Evolutionary conservation across 140 eudicot genomes (phyloP).

Genomic region (Senecio squalidus): DNA sequence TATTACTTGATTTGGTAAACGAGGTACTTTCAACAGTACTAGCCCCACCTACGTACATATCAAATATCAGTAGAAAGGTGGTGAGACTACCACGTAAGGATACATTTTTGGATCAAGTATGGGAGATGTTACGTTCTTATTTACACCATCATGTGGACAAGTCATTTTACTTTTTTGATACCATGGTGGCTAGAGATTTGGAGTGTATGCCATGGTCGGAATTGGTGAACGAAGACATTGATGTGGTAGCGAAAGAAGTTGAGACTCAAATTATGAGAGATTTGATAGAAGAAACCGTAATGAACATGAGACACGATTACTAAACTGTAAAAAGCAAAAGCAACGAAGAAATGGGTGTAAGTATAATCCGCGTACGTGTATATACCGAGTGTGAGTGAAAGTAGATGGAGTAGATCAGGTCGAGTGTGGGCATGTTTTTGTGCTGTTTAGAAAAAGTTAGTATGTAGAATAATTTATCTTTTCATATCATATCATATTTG

Average conservation of each 20-base stretch:
- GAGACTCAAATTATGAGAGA: slow-evolving; percentile 56
- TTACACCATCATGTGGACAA: slow-evolving; percentile 42
- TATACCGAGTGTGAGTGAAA: slow-evolving; percentile 33
- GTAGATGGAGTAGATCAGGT: slow-evolving; percentile 20
- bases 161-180: slow-evolving; percentile 46
- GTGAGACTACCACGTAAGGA: slow-evolving; percentile 47
- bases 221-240: slow-evolving; percentile 54
- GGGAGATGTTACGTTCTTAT: slow-evolving; percentile 49
- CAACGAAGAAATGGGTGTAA: not conserved
- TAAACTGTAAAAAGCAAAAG: slow-evolving; percentile 21
- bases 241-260: slow-evolving; percentile 54
- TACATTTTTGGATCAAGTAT: slow-evolving; percentile 56
- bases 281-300: slow-evolving; percentile 58
- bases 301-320: slow-evolving; percentile 33
- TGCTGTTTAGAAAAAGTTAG: slow-evolving; percentile 20
- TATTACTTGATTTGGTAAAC: slow-evolving; percentile 63
- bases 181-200: slow-evolving; percentile 69
- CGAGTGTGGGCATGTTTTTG: slow-evolving; percentile 30
- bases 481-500: slow-evolving; percentile 15
- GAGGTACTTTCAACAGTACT: slow-evolving; percentile 73
- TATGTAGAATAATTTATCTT: slow-evolving; percentile 20
- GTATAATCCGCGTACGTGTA: slow-evolving; percentile 28
- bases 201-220: slow-evolving; percentile 54
- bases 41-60: slow-evolving; percentile 44
- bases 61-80: slow-evolving; percentile 36